Evolutionary conservation across 371 early-diverging fungal genomes (phyloP), one percentile per base, ranked within the genome.

Genomic region (Mortierella polycephala): DNA sequence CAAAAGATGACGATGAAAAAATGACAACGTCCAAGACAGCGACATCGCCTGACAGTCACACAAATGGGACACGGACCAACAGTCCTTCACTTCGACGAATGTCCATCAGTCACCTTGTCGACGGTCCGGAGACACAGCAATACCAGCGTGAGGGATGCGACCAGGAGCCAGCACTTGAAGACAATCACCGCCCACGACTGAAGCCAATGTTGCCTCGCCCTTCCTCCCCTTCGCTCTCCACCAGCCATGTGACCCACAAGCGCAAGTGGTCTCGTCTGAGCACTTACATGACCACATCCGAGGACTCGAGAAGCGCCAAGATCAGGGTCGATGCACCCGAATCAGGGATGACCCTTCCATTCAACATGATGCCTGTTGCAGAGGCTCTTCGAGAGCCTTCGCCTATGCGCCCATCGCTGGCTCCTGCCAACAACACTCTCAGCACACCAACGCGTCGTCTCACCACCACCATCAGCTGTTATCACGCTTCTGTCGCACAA

Each of bases 401-500:
- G 14, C 23, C 62, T n/a, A 7, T 8, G 10, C 16, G 14, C 42
- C 55, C 40, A 14, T 13, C 55, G 11, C 13, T 16, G 6, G 45
- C 16, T 42, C 16, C 55, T 7, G 37, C 14, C 14, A 20, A 8
- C 16, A 10, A 49, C n/a, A 13, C 50, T n/a, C 20, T 49, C 23
- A 47, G 16, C 21, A 18, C 20, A 42, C 46, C 23, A 52, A 21
- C 20, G n/a, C 44, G 16, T 16, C 57, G 53, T 20, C 23, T 39
- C 16, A 65, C 71, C 57, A 84, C 86, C n/a, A 87, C 85, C 37
- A 83, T 90, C 60, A 86, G 85, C 42, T 89, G 89, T 63, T 82
- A 83, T 57, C 90, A 90, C 69, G 89, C 90, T 5, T 80, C 88
- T 1, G 89, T 90, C 23, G 95, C 93, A 6, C 95, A 94, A 75